Percentiles rank a stretch among this genome's conserved stretches.
These are phyloP conservation scores for Pestalotiopsis sp. DNA, from an alignment of 2,329 filamentous ascomycete species.

Conservation along the genomic window DNA sequence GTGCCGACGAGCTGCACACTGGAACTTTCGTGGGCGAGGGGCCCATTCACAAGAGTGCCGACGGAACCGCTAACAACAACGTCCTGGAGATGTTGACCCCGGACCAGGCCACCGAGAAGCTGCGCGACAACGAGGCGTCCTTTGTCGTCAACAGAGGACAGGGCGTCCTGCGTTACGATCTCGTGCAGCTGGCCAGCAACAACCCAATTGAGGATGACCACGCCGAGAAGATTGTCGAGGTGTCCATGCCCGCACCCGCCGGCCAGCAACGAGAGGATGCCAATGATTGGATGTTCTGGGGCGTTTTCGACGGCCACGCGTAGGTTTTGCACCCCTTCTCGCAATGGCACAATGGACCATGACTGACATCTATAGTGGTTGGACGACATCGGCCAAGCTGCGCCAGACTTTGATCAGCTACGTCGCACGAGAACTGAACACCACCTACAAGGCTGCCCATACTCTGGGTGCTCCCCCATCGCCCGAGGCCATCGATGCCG, in stretches of 20 bases:
- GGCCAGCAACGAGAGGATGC: constrained; percentile 48
- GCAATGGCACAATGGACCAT: too few species aligned
- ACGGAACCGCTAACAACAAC: constrained; percentile 75
- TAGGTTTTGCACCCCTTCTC: constrained; percentile 45
- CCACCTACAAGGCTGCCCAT: constrained; percentile 81
- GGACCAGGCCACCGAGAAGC: constrained; percentile 87
- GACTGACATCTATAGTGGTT: constrained; percentile 63
- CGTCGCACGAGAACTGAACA: constrained; percentile 89
- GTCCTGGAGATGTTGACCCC: constrained; percentile 96
- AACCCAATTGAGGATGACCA: constrained; percentile 98
- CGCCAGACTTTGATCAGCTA: constrained; percentile 90
- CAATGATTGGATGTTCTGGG: constrained; percentile 99
- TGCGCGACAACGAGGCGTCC: constrained; percentile 88
- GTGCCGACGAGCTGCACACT: constrained; percentile 87
- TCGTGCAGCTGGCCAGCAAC: constrained; percentile 94
- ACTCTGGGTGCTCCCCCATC: constrained; percentile 63
- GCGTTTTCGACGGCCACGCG: constrained; percentile 97
- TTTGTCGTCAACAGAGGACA: constrained; percentile 87
- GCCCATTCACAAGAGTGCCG: constrained; percentile 84
- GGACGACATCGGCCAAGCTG: constrained; percentile 96
- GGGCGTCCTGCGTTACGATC: constrained; percentile 91
- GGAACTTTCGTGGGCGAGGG: constrained; percentile 83
- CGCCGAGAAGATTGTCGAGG: constrained; percentile 95
- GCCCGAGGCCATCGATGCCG: constrained; percentile 80
- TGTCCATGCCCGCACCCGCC: constrained; percentile 60